These are phyloP conservation scores for Hypoxylon rubiginosum DNA, from an alignment of 2,329 filamentous ascomycete genomes.

Conservation along the genomic window DNA sequence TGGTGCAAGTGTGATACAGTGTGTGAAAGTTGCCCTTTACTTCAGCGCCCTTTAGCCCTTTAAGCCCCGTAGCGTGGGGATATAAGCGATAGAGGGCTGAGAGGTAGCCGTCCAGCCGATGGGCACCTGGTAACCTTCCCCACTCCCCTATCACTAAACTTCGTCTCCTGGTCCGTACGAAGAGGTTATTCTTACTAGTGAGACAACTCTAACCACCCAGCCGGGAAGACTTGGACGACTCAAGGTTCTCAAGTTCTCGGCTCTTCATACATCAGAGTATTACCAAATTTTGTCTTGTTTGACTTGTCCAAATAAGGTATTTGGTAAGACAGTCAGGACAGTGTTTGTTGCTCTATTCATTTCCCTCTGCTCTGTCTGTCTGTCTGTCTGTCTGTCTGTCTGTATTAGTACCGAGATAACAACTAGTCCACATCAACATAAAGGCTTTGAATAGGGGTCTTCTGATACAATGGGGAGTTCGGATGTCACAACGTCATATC, in stretches of 20 bases:
- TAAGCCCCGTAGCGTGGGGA: conserved; percentile 13
- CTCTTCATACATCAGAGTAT: neutral
- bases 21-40: neutral
- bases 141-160: conserved; percentile 11
- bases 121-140: conserved; percentile 32
- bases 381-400: no score
- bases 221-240: conserved; percentile 12
- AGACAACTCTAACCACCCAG: conserved; percentile 21
- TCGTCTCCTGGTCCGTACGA: conserved; percentile 22
- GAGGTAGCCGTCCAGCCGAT: conserved; percentile 18
- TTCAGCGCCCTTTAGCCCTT: neutral
- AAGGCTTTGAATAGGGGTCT: conserved; percentile 11
- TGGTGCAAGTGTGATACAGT: conserved; percentile 15
- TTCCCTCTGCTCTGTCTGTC: no score
- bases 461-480: conserved; percentile 31
- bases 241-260: neutral
- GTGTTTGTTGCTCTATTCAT: neutral
- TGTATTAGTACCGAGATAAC: neutral
- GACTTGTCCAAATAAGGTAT: neutral
- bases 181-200: conserved; percentile 18
- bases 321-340: neutral
- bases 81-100: conserved; percentile 18
- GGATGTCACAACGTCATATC: conserved; percentile 29
- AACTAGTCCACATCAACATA: neutral
- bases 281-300: neutral